A percentile compares a stretch with the other conserved stretches of the same genome.
Evolutionary conservation across 2,329 filamentous ascomycete species (phyloP).

Genomic region (Periglandula ipomoeae): DNA sequence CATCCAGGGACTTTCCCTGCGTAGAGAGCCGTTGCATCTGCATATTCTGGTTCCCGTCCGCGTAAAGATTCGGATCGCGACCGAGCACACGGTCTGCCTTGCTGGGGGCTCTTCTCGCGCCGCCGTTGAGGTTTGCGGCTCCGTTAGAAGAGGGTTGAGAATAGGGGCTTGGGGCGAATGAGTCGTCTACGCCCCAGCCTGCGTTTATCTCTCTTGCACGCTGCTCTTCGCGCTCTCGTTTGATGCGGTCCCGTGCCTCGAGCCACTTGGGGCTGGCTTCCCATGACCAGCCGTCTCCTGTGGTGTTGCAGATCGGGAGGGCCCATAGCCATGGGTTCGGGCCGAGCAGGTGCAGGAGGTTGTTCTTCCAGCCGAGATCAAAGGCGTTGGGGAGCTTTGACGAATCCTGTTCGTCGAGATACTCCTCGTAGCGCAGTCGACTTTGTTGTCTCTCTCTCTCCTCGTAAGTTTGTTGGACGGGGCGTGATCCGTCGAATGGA

Average conservation of each 20-base stretch:
- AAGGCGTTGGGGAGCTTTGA: conserved; percentile 88
- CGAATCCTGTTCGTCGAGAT: conserved; percentile 83
- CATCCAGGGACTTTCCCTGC: conserved; percentile 33
- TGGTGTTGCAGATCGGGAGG: conserved; percentile 74
- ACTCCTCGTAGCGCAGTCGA: conserved; percentile 52
- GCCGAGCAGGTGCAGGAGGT: conserved; percentile 76
- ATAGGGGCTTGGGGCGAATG: background rate
- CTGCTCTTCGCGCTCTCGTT: conserved; percentile 48
- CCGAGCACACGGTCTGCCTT: conserved; percentile 52
- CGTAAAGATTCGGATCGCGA: conserved; percentile 46
- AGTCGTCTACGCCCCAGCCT: conserved; percentile 48
- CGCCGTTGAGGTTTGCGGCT: background rate
- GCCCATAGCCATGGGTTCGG: conserved; percentile 63
- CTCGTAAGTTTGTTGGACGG: conserved; percentile 42
- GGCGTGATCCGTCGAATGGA: conserved; percentile 23
- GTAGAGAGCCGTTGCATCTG: conserved; percentile 39
- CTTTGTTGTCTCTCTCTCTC: conserved; percentile 47
- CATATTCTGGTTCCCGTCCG: conserved; percentile 35
- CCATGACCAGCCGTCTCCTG: conserved; percentile 91
- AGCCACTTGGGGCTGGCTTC: conserved; percentile 75
- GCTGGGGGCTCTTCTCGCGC: conserved; percentile 32
- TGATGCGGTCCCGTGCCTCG: conserved; percentile 57
- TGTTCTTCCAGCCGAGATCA: conserved; percentile 74
- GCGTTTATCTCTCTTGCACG: conserved; percentile 54
- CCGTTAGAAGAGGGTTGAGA: conserved; percentile 6